A percentile compares a stretch with the other conserved stretches of the same genome.
These are phyloP conservation scores for Echites panduratus DNA, from an alignment of 257 asterid species.

Conservation along the genomic window DNA sequence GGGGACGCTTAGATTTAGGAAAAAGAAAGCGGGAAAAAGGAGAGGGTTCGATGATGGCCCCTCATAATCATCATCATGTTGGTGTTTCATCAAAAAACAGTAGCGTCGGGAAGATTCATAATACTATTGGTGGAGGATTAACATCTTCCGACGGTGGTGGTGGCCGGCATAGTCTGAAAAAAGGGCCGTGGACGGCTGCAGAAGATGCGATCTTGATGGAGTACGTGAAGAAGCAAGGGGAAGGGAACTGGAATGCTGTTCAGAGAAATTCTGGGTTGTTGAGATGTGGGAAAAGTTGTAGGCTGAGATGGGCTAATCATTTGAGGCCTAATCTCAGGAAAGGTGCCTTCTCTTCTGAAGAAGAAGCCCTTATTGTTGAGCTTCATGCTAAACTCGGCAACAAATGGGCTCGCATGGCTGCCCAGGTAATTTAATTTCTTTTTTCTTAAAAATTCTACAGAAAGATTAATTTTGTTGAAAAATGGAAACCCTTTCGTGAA, in stretches of 20 bases:
- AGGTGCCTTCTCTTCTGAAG: slow-evolving; percentile 31
- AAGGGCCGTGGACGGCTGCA: slow-evolving; percentile 69
- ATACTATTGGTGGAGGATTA: slow-evolving; percentile 3
- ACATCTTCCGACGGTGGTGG: background rate
- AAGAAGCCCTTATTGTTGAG: slow-evolving; percentile 32
- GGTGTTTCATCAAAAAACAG: slow-evolving; percentile 26
- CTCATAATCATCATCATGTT: slow-evolving; percentile 17
- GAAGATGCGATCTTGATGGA: slow-evolving; percentile 54
- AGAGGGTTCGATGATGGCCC: slow-evolving; percentile 39
- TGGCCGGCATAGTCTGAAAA: slow-evolving; percentile 28
- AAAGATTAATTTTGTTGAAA: no score
- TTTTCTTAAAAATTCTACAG: no score
- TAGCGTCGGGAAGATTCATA: background rate
- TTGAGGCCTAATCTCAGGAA: slow-evolving; percentile 39
- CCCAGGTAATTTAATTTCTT: slow-evolving; percentile 23
- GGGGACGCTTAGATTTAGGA: background rate
- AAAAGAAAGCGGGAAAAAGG: background rate
- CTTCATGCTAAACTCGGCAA: slow-evolving; percentile 38
- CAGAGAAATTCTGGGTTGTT: slow-evolving; percentile 55
- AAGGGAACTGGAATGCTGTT: slow-evolving; percentile 76
- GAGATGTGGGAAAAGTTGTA: slow-evolving; percentile 57
- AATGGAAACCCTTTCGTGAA: no score
- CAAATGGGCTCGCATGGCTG: slow-evolving; percentile 50
- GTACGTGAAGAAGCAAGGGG: slow-evolving; percentile 56
- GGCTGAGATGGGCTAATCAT: slow-evolving; percentile 43